A percentile compares a stretch with the other conserved stretches of the same genome.
Evolutionary conservation across 371 early-diverging fungal genomes (phyloP).

Genomic region (Blakeslea trispora): DNA sequence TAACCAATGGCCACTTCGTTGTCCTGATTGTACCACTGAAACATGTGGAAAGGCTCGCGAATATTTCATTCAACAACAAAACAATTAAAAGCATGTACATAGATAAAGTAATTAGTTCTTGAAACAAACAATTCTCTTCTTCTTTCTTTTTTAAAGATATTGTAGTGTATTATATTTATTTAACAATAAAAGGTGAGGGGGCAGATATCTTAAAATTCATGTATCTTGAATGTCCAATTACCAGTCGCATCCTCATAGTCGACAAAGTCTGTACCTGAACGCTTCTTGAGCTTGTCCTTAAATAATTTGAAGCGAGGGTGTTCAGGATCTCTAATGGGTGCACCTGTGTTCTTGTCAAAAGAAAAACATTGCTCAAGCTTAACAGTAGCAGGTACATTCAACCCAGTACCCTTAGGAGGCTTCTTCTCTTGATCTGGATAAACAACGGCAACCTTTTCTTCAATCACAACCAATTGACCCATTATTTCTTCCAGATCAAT

Average conservation of each 20-base stretch:
- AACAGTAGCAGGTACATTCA: constrained; percentile 89
- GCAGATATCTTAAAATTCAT: constrained; percentile 70
- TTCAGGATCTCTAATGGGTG: constrained; percentile 64
- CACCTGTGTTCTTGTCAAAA: constrained; percentile 72
- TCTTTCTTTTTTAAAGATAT: too few relatives aligned
- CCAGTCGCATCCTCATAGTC: constrained; percentile 76
- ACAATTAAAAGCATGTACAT: neutral
- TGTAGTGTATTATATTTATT: too few relatives aligned
- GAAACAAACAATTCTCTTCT: too few relatives aligned
- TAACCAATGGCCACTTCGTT: constrained; percentile 74
- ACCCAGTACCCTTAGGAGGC: constrained; percentile 80
- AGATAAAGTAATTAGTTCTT: too few relatives aligned
- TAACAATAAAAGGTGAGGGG: too few relatives aligned
- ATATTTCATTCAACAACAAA: constrained; percentile 47
- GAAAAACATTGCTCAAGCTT: constrained; percentile 82
- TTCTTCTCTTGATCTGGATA: constrained; percentile 82
- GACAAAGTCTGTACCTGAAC: constrained; percentile 76
- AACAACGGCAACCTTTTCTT: constrained; percentile 68
- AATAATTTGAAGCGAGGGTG: constrained; percentile 76
- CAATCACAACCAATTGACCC: constrained; percentile 77
- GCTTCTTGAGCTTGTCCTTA: constrained; percentile 64
- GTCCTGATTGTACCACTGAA: constrained; percentile 79
- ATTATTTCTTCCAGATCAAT: constrained; percentile 73
- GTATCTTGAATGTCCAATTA: constrained; percentile 86
- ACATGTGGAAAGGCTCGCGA: constrained; percentile 71